These are phyloP conservation scores for Phoma sp. DNA, from an alignment of 2,329 filamentous ascomycete genomes.

Conservation along the genomic window DNA sequence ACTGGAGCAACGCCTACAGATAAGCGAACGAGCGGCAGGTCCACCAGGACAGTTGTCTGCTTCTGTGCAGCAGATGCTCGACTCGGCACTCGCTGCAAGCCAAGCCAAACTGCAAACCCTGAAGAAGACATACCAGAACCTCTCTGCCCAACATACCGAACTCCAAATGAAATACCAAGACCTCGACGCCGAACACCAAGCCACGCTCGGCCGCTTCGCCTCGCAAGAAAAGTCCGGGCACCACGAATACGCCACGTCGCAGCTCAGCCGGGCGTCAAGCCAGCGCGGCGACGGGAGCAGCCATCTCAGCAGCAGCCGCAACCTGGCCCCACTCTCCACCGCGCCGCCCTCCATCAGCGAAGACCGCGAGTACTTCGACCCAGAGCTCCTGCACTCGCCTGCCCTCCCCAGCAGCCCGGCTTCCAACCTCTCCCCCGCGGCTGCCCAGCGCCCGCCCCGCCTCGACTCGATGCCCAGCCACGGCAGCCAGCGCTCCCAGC, in stretches of 20 bases:
- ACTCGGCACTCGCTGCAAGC: constrained; percentile 55
- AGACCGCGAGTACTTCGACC: constrained; percentile 35
- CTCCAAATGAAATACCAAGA: constrained; percentile 55
- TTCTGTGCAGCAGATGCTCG: constrained; percentile 55
- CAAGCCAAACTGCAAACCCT: constrained; percentile 56
- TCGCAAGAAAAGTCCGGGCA: constrained; percentile 26
- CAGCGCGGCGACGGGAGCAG: constrained; percentile 22
- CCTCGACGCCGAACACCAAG: constrained; percentile 44
- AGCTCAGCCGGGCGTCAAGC: constrained; percentile 37
- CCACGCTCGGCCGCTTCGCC: constrained; percentile 32
- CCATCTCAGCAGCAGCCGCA: constrained; percentile 29
- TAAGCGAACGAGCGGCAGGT: constrained; percentile 28
- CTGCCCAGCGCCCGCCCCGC: constrained; percentile 28
- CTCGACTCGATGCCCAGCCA: constrained; percentile 35
- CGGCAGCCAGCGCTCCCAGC: constrained; percentile 23
- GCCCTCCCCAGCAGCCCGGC: constrained; percentile 31
- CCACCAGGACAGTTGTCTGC: constrained; percentile 45
- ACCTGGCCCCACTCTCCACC: constrained; percentile 33
- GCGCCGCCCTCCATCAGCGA: constrained; percentile 24
- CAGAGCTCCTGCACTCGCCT: constrained; percentile 37
- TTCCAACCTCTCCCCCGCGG: constrained; percentile 23
- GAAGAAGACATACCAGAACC: constrained; percentile 58
- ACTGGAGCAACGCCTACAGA: constrained; percentile 48
- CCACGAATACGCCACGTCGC: constrained; percentile 24
- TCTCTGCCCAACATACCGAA: constrained; percentile 59